phyloP scores from a whole-genome alignment of 768 basidiomycete genomes.

The Collybia mongolica region DNA sequence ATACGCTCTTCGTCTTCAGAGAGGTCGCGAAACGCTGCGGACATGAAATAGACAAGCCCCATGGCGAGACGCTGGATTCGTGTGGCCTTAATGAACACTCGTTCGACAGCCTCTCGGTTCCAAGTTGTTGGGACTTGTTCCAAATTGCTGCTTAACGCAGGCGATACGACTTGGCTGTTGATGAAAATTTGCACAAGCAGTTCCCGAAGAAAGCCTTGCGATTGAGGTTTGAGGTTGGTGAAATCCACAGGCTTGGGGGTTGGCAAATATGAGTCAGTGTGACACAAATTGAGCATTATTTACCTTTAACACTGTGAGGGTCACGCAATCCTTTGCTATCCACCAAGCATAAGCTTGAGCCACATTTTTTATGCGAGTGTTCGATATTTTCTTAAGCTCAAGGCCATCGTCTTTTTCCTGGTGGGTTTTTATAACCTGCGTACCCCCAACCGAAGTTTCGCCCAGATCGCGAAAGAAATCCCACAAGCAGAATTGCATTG shows the following conservation, averaged over 20 bases:
- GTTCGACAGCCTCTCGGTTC: conserved; percentile 65
- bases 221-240: conserved; percentile 61
- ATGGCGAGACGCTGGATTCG: conserved; percentile 64
- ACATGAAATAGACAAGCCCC: conserved; percentile 75
- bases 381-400: conserved; percentile 53
- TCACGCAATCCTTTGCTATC: conserved; percentile 80
- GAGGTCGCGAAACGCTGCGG: conserved; percentile 34
- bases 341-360: conserved; percentile 92
- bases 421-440: conserved; percentile 70
- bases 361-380: conserved; percentile 62
- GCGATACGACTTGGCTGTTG: conserved; percentile 72
- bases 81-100: conserved; percentile 75
- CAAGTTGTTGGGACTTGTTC: conserved; percentile 39
- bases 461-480: conserved; percentile 93
- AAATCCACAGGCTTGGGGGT: conserved; percentile 81
- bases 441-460: conserved; percentile 78
- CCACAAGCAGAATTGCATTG: conserved; percentile 94
- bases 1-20: conserved; percentile 29
- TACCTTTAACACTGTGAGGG: conserved; percentile 84
- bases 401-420: conserved; percentile 46
- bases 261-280: too few species aligned
- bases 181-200: conserved; percentile 71
- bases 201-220: conserved; percentile 65
- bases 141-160: conserved; percentile 44
- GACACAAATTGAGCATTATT: conserved; percentile 2